Conservation (phyloP, 2,329 filamentous ascomycete genomes). For the Penicillium aurantiogriseum region DNA sequence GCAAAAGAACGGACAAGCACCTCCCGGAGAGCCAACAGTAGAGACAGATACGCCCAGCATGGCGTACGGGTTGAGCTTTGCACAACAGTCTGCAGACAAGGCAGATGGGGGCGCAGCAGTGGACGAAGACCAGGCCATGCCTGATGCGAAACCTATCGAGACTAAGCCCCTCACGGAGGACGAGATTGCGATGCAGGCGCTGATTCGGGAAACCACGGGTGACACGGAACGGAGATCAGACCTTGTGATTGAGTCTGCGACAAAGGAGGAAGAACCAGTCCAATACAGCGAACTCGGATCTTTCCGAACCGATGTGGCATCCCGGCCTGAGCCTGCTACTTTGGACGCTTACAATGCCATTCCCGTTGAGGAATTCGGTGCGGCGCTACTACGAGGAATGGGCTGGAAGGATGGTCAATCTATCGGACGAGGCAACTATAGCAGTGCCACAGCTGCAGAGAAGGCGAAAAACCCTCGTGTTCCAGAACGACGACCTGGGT, state of each 20-base stretch:
- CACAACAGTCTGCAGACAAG: conserved; percentile 27
- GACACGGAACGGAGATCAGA: conserved; percentile 45
- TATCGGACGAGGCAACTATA: conserved; percentile 56
- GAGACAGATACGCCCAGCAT: conserved; percentile 53
- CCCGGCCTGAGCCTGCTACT: conserved; percentile 71
- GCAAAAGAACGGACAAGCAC: conserved; percentile 32
- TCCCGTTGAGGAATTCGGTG: conserved; percentile 92
- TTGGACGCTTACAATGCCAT: conserved; percentile 83
- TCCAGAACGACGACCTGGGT: conserved; percentile 69
- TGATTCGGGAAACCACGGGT: conserved; percentile 57
- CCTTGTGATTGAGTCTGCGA: conserved; percentile 51
- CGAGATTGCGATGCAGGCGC: conserved; percentile 64
- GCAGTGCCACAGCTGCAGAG: conserved; percentile 39
- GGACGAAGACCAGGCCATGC: conserved; percentile 32
- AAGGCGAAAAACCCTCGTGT: conserved; percentile 61
- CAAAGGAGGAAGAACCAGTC: conserved; percentile 25
- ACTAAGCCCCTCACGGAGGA: conserved; percentile 54
- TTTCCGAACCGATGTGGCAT: conserved; percentile 67
- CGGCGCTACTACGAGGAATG: conserved; percentile 86
- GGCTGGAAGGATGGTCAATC: conserved; percentile 77
- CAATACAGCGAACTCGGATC: conserved; percentile 53
- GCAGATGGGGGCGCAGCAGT: conserved; percentile 16
- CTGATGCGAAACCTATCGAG: conserved; percentile 23
- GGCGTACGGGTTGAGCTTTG: conserved; percentile 56
- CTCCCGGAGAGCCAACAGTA: conserved; percentile 38